Base-by-base conservation (phyloP, 2,329 filamentous ascomycete genomes). In the Plenodomus tracheiphilus region DNA sequence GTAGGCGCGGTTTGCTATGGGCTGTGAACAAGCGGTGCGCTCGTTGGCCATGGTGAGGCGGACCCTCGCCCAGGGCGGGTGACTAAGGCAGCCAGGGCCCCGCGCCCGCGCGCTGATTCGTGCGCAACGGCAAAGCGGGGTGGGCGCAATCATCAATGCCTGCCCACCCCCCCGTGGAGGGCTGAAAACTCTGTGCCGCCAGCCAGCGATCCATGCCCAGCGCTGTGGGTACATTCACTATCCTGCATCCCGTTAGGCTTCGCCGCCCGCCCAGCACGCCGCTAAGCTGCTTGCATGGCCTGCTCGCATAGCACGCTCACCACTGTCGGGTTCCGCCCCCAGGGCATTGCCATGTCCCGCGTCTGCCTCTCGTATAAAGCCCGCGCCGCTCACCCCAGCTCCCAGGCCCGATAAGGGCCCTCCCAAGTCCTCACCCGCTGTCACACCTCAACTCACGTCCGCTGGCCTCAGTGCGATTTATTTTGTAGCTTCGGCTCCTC, bases 121-220 rank as follows among this genome's bases (percentile, higher is more conserved):
- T 48, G 35, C 43, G 49, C 46, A 8, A 47, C 43, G 48, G 40
- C n/a, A 52, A 47, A 62, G 62, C 59, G 61, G 62, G 57, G 59
- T n/a, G 43, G 40, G 46, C 36, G 54, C 49, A 47, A 32, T n/a
- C n/a, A n/a, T n/a, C n/a, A n/a, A n/a, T n/a, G n/a, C n/a, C n/a
- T n/a, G n/a, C 13, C 47, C 38, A 20, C 51, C 39, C 34, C 37
- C 47, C 53, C 39, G 41, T 54, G 54, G 53, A 46, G 25, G 47
- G 39, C 19, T 58, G 58, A 67, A 64, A 65, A 62, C 56, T 66
- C 64, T 67, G 56, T 63, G 49, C 59, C 61, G 62, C 38, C 46
- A 57, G 51, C 59, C 57, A 58, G 53, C 40, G 56, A 57, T 52
- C 60, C 54, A 55, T 59, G 62, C 60, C 60, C 60, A 62, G 60